Evolutionary conservation across 345 rosid genomes (phyloP).

Genomic region (thale cress (Arabidopsis thaliana)): TAIR10.1 NC_003076.8:6277501-6278000

Average conservation of each 20-base stretch:
- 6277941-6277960: conserved; percentile 78
- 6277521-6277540: conserved; percentile 60
- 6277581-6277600: conserved; percentile 63
- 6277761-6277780: conserved; percentile 68
- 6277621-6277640: conserved; percentile 31
- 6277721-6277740: conserved; percentile 99
- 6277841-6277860: conserved; percentile 39
- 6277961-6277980: conserved; percentile 83
- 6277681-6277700: conserved; percentile 95
- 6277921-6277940: conserved; percentile 92
- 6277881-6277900: conserved; percentile 96
- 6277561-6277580: conserved; percentile 64
- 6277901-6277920: conserved; percentile 97
- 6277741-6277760: conserved; percentile 99
- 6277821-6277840: conserved; percentile 44
- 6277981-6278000: conserved; percentile 4
- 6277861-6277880: conserved; percentile 98
- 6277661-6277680: conserved; percentile 41
- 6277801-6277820: conserved; percentile 22
- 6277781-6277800: conserved; percentile 70
- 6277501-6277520: conserved; percentile 55
- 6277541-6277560: conserved; percentile 63
- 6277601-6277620: conserved; percentile 81
- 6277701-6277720: conserved; percentile 97
- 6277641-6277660: neutral